Percentiles rank a stretch among this genome's conserved stretches.
Conservation (phyloP, 2,329 filamentous ascomycete genomes). For the Daldinia eschscholtzii region DNA sequence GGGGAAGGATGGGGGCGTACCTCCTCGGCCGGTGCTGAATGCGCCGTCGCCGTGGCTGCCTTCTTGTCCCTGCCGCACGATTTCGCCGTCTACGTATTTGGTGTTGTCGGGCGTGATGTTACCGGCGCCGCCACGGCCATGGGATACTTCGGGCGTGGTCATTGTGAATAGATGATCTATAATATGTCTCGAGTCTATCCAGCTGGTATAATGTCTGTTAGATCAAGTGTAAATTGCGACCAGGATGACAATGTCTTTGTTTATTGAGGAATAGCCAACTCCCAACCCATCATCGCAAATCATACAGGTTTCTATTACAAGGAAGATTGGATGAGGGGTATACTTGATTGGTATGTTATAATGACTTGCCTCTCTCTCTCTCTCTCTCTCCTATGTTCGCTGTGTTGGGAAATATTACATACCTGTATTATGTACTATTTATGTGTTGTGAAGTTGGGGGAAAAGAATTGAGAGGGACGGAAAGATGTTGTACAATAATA, state of each 20-base stretch:
- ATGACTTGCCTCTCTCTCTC: background rate
- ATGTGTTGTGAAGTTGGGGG: conserved; percentile 36
- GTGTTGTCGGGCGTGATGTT: conserved; percentile 71
- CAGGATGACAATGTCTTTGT: conserved; percentile 4
- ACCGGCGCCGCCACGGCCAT: conserved; percentile 72
- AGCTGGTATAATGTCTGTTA: conserved; percentile 15
- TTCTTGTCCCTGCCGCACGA: conserved; percentile 66
- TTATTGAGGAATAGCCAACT: conserved; percentile 11
- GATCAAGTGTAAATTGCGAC: background rate
- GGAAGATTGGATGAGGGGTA: conserved; percentile 28
- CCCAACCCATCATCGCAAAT: conserved; percentile 9
- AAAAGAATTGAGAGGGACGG: conserved; percentile 23
- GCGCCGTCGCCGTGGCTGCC: conserved; percentile 70
- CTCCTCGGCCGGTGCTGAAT: conserved; percentile 70
- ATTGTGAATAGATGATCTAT: conserved; percentile 46
- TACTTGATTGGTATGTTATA: conserved; percentile 15
- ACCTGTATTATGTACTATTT: conserved; percentile 42
- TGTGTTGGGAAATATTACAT: conserved; percentile 40
- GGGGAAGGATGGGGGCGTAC: conserved; percentile 53
- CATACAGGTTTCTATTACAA: conserved; percentile 9
- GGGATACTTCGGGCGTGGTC: conserved; percentile 64
- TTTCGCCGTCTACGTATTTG: conserved; percentile 71
- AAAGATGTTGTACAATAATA: conserved; percentile 14
- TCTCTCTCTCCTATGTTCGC: conserved; percentile 8
- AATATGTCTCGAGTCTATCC: conserved; percentile 12